Conservation (phyloP, 78 protist genomes). For the Pelomyxa schiedti region DNA sequence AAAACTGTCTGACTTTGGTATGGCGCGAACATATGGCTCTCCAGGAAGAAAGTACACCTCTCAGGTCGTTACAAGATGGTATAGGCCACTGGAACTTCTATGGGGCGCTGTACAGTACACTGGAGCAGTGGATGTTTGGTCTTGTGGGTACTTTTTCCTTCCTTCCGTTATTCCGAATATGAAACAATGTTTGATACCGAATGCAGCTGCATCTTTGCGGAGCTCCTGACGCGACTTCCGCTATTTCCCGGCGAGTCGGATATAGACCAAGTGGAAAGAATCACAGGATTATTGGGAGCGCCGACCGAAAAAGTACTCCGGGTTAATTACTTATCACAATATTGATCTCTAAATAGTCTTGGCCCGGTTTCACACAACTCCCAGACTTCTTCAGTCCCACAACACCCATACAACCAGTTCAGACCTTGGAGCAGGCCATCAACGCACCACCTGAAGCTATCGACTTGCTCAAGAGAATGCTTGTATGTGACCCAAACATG, state of each 20-base stretch:
- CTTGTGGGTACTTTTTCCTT: slow-evolving; percentile 91
- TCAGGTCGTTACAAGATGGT: slow-evolving; percentile 75
- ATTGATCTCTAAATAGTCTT: no score
- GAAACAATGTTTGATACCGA: no score
- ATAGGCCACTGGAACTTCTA: slow-evolving; percentile 93
- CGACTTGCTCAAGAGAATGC: no score
- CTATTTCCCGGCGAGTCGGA: slow-evolving; percentile 91
- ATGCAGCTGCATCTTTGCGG: slow-evolving; percentile 98
- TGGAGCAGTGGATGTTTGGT: slow-evolving; percentile 95
- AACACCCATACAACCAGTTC: no score
- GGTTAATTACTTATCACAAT: no score
- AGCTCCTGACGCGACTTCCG: slow-evolving; percentile 74
- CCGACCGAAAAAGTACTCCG: slow-evolving; percentile 27
- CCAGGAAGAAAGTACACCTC: slow-evolving; percentile 81
- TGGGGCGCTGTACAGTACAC: slow-evolving; percentile 81
- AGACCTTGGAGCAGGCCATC: no score
- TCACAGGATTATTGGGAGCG: slow-evolving; percentile 41
- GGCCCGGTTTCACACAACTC: slow-evolving; percentile 38
- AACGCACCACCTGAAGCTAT: no score
- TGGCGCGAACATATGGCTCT: slow-evolving; percentile 85
- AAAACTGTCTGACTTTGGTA: slow-evolving; percentile 97
- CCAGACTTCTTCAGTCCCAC: no score
- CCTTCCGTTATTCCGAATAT: no score
- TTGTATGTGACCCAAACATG: no score
- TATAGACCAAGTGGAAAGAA: slow-evolving; percentile 76